Evolutionary conservation across 2,329 filamentous ascomycete species (phyloP).

Genomic region (Neopestalotiopsis clavispora): DNA sequence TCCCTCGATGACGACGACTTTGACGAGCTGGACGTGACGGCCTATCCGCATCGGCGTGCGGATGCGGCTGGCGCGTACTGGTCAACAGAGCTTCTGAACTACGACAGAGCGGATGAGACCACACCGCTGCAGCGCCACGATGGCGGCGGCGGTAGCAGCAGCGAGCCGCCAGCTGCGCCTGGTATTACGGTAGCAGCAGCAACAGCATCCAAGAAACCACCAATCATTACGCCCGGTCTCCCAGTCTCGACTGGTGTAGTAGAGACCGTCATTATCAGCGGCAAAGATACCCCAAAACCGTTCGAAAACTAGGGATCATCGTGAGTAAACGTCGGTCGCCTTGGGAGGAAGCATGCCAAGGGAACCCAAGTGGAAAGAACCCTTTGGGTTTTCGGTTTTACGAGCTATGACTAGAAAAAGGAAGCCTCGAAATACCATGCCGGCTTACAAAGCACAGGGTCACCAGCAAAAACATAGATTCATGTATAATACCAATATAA

Average conservation of each 20-base stretch:
- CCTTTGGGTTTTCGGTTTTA: no score
- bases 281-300: background rate
- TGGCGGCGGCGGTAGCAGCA: background rate
- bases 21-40: conserved; percentile 7
- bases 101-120: background rate
- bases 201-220: background rate
- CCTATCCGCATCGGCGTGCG: background rate
- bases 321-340: background rate
- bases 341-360: background rate
- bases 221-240: background rate
- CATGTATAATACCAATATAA: background rate
- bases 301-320: background rate
- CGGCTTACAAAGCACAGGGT: background rate
- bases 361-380: no score
- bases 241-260: background rate
- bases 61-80: background rate
- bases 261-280: background rate
- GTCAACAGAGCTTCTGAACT: background rate
- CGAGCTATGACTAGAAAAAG: no score
- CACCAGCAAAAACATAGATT: background rate
- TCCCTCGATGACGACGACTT: background rate
- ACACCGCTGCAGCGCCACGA: background rate
- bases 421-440: background rate
- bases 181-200: background rate
- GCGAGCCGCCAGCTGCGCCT: no score